Evolutionary conservation across 208 protist genomes (phyloP).

Genomic region (Leptomonas seymouri): DNA sequence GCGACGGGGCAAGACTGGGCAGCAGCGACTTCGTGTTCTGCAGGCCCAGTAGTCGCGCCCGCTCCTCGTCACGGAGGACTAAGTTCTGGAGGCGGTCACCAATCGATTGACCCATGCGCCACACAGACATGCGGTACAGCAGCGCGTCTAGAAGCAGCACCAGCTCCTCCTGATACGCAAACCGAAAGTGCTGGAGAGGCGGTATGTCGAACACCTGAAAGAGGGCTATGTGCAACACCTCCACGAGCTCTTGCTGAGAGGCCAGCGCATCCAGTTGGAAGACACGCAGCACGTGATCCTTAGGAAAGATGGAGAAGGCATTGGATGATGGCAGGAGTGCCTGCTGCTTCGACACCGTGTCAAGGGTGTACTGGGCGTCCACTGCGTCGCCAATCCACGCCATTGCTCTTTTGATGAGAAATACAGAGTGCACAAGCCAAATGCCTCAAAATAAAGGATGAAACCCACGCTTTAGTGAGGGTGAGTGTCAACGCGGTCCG

Average conservation of each 20-base stretch:
- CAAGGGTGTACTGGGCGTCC: conserved; percentile 68
- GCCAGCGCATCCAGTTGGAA: conserved; percentile 81
- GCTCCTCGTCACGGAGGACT: conserved; percentile 78
- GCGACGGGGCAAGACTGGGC: conserved; percentile 65
- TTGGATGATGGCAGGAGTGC: conserved; percentile 58
- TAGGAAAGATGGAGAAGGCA: conserved; percentile 73
- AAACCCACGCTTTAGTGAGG: no score
- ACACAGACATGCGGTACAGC: conserved; percentile 79
- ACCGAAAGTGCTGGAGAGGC: conserved; percentile 65
- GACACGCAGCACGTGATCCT: conserved; percentile 79
- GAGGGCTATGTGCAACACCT: conserved; percentile 73
- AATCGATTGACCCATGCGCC: conserved; percentile 69
- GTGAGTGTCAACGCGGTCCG: no score
- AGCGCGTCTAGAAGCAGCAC: conserved; percentile 60
- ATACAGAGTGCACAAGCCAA: neutral
- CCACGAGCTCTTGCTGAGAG: conserved; percentile 74
- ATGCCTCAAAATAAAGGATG: no score
- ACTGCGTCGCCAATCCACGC: conserved; percentile 63
- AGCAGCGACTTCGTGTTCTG: conserved; percentile 53
- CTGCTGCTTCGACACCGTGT: conserved; percentile 87
- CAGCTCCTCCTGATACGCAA: conserved; percentile 84
- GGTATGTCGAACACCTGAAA: conserved; percentile 74
- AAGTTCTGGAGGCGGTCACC: conserved; percentile 88
- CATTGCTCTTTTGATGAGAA: conserved; percentile 38
- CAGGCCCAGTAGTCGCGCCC: conserved; percentile 51